Conservation (phyloP, 768 basidiomycete species). For the Lactarius hatsudake region DNA sequence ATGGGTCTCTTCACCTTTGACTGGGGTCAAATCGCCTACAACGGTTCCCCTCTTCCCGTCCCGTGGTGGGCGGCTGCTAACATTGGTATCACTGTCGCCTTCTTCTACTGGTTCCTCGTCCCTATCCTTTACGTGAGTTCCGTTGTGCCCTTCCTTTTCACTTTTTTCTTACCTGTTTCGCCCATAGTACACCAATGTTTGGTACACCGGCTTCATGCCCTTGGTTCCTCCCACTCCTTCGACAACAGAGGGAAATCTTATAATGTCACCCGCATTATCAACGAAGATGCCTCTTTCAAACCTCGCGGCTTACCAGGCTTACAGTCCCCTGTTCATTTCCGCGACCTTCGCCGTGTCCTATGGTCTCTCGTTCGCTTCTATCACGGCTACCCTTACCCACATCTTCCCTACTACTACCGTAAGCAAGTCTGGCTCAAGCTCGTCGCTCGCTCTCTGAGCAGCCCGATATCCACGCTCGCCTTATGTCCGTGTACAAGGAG, state of each 20-base stretch:
- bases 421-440: conserved; percentile 74
- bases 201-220: conserved; percentile 33
- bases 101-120: conserved; percentile 68
- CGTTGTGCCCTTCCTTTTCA: neutral
- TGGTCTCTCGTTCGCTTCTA: conserved; percentile 75
- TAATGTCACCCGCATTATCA: conserved; percentile 57
- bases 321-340: conserved; percentile 63
- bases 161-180: neutral
- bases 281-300: conserved; percentile 54
- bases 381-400: conserved; percentile 73
- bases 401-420: conserved; percentile 69
- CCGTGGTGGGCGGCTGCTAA: conserved; percentile 87
- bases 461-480: conserved; percentile 78
- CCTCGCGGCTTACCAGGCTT: conserved; percentile 49
- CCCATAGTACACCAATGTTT: conserved; percentile 53
- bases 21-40: conserved; percentile 74
- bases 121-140: conserved; percentile 49
- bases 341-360: conserved; percentile 73
- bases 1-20: conserved; percentile 81
- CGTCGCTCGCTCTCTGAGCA: conserved; percentile 73
- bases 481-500: conserved; percentile 73
- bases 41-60: conserved; percentile 67
- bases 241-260: conserved; percentile 60
- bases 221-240: conserved; percentile 66
- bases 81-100: conserved; percentile 55